Evolutionary conservation across 139 green algal species (phyloP).

Genomic region (Pseudopediastrum boryanum): DNA sequence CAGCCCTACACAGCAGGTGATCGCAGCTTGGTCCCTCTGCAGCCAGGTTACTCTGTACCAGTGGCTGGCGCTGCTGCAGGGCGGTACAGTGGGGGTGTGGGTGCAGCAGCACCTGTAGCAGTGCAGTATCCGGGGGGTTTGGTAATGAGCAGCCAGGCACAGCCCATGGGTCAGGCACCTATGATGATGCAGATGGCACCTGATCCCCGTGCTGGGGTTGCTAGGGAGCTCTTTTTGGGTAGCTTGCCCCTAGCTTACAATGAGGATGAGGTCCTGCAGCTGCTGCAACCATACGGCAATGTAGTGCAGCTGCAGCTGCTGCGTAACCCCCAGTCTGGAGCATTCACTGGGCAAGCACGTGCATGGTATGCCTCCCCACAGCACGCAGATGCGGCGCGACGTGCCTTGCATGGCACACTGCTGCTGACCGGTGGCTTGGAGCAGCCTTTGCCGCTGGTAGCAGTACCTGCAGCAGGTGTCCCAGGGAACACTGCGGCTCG

Average conservation of each 20-base stretch:
- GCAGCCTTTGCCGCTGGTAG: no score
- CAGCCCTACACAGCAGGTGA: conserved; percentile 18
- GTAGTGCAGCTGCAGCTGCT: conserved; percentile 11
- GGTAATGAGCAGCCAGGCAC: background rate
- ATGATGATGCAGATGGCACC: conserved; percentile 1
- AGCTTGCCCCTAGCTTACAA: conserved; percentile 18
- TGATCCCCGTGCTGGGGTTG: conserved; percentile 4
- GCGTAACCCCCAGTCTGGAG: no score
- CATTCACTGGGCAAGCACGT: no score
- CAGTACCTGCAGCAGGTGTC: no score
- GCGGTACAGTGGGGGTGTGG: background rate
- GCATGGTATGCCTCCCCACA: no score
- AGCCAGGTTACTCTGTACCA: background rate
- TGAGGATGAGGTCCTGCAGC: conserved; percentile 6
- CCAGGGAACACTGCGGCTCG: no score
- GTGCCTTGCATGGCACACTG: no score
- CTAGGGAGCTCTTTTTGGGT: conserved; percentile 16
- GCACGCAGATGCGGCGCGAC: no score
- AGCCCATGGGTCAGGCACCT: background rate
- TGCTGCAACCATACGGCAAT: conserved; percentile 29
- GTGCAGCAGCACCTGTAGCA: background rate
- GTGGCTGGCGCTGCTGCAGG: background rate
- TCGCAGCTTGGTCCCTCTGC: no score
- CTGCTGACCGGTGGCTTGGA: no score
- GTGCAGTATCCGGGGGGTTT: background rate